A percentile compares a stretch with the other conserved stretches of the same genome.
These are phyloP conservation scores for Termitomyces eurrhizus DNA, from an alignment of 768 basidiomycete species.

Conservation along the genomic window DNA sequence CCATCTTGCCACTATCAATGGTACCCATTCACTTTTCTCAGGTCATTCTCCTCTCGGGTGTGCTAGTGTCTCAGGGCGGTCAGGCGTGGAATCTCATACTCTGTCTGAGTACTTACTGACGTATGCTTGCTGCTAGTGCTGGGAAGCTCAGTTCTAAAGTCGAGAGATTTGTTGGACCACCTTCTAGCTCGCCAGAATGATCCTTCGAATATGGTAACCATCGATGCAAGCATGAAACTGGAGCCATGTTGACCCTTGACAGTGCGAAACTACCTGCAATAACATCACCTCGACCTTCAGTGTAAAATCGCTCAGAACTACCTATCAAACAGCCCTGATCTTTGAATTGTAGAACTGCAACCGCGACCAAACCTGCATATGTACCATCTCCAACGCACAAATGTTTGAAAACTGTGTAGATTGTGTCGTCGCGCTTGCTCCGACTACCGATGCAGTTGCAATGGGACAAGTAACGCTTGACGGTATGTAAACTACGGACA, in stretches of 20 bases:
- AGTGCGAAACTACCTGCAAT: constrained; percentile 9
- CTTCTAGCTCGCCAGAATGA: constrained; percentile 5
- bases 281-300: neutral
- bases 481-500: constrained; percentile 16
- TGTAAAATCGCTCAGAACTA: neutral
- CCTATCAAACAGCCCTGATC: neutral
- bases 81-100: neutral
- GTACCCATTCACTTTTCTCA: neutral
- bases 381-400: constrained; percentile 20
- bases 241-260: constrained; percentile 11
- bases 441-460: constrained; percentile 9
- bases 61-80: neutral
- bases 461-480: constrained; percentile 21
- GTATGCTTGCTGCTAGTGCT: neutral
- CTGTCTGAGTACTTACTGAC: neutral
- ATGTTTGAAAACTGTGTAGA: constrained; percentile 27
- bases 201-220: neutral
- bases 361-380: constrained; percentile 21
- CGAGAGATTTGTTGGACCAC: neutral
- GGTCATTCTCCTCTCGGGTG: neutral
- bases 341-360: constrained; percentile 19
- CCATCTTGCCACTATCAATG: neutral
- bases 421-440: constrained; percentile 21
- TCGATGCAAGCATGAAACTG: neutral
- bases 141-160: neutral